Evolutionary conservation across 2,329 filamentous ascomycete species (phyloP), one percentile per base, ranked within the genome.

Genomic region (Cladosporium colombiae): DNA sequence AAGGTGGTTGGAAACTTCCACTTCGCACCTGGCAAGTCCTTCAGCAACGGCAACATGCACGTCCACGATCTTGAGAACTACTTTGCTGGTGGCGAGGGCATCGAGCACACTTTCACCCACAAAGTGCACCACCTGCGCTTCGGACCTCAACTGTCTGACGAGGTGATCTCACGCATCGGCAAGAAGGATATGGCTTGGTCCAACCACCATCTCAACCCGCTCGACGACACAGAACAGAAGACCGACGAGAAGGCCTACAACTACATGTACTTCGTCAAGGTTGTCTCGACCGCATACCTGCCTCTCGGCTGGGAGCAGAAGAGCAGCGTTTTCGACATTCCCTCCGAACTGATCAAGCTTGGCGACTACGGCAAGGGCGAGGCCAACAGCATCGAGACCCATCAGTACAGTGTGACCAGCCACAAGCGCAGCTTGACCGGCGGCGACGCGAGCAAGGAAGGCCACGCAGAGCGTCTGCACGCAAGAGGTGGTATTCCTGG

Each of bases 1-100:
- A 99, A 99, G 82, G 95, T 99, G 29, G 86, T 99, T 64, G 95
- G 95, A 65, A 99, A 99, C 83, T 99, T 99, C 85, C 95, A 99
- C 80, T 90, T 99, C 73, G 95, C 96, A 0, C 95, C 95, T 1
- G 95, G 95, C 73, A 92, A 94, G 80, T 94, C 90, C 78, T 98
- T 98, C 85, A 96, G 91, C 79, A 96, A 91, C 75, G 93, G 92
- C 71, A 96, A 97, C 81, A 90, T 98, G 87, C 95, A 99, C 81
- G 92, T 97, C 23, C 95, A 99, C 82, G 96, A 99, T 76, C 84
- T 99, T 69, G 93, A 97, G 79, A 96, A 95, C 82, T 99, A 97
- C 84, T 91, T 92, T 82, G 89, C 94, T 70, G 86, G 85, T 25
- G 85, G 88, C 35, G 84, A 89, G 46, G 65, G 86, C 62, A 83